Conservation (phyloP, 208 protist genomes). For the Wallacemonas sp. region DNA sequence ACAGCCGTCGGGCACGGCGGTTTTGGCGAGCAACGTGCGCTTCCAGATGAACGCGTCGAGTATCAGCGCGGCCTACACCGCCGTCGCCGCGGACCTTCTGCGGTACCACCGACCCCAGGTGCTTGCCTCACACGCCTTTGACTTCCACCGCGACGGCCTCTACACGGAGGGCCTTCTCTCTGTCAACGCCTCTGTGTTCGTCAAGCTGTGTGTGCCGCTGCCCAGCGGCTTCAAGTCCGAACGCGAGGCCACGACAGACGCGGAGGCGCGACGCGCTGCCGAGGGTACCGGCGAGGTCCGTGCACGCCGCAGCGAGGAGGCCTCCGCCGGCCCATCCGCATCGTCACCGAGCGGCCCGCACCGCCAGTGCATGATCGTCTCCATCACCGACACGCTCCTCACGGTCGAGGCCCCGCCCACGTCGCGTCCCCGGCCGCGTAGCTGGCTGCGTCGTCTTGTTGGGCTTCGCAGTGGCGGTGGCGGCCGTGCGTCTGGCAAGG, state of each 20-base stretch:
- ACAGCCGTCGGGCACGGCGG: neutral
- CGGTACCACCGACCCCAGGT: conserved; percentile 39
- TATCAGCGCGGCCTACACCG: conserved; percentile 60
- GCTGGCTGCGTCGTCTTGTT: conserved; percentile 23
- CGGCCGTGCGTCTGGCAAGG: neutral
- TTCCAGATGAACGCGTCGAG: conserved; percentile 46
- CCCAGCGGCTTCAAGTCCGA: neutral
- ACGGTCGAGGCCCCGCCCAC: conserved; percentile 57
- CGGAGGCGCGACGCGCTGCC: neutral
- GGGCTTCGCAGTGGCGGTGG: neutral
- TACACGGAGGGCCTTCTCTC: conserved; percentile 45
- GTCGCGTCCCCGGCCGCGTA: neutral
- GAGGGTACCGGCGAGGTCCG: conserved; percentile 4
- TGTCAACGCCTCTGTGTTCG: conserved; percentile 77
- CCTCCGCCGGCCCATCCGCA: too few species aligned
- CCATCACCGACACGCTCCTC: conserved; percentile 72
- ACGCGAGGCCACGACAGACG: neutral
- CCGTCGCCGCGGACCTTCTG: conserved; percentile 63
- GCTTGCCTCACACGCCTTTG: conserved; percentile 37
- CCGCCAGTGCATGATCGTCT: conserved; percentile 65
- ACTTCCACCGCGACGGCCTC: conserved; percentile 49
- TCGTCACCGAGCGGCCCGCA: too few species aligned
- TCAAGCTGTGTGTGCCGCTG: conserved; percentile 61
- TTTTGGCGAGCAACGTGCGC: conserved; percentile 18
- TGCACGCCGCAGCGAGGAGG: too few species aligned